Conservation (phyloP, 1,139 yeast species). For the Sugiyamaella sp. region DNA sequence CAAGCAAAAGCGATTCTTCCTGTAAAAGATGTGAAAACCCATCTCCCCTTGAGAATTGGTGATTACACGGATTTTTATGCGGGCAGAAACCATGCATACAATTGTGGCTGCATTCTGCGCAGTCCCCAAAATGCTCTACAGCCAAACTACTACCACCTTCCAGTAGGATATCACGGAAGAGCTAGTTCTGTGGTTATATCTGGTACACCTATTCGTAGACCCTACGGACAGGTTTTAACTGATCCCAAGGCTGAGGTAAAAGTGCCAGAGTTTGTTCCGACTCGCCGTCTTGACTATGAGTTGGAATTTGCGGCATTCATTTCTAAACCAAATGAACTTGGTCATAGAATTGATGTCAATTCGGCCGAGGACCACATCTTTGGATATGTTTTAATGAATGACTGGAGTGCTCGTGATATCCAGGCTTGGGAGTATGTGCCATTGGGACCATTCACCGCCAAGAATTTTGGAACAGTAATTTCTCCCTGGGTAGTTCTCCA, state of each 20-base stretch:
- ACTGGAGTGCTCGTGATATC: constrained; percentile 37
- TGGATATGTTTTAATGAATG: constrained; percentile 38
- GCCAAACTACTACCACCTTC: constrained; percentile 35
- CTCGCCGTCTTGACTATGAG: constrained; percentile 34
- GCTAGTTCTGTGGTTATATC: constrained; percentile 36
- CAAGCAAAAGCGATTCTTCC: constrained; percentile 22
- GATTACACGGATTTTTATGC: constrained; percentile 38
- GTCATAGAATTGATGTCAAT: constrained; percentile 30
- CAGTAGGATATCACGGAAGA: constrained; percentile 39
- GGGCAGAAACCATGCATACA: constrained; percentile 34
- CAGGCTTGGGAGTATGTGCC: constrained; percentile 39
- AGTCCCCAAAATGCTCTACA: constrained; percentile 35
- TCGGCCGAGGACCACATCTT: constrained; percentile 35
- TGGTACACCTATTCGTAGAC: constrained; percentile 35
- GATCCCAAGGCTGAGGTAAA: constrained; percentile 24
- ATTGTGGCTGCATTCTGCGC: constrained; percentile 35
- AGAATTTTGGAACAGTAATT: constrained; percentile 36
- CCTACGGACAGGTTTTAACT: constrained; percentile 33
- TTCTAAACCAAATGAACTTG: constrained; percentile 30
- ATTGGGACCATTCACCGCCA: constrained; percentile 37
- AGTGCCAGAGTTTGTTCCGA: constrained; percentile 27
- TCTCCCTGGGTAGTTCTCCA: constrained; percentile 36
- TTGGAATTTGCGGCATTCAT: constrained; percentile 36
- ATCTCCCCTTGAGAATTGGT: constrained; percentile 34
- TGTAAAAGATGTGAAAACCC: constrained; percentile 21